Evolutionary conservation across 2,329 filamentous ascomycete genomes (phyloP).

Genomic region (Blastomyces percursus): DNA sequence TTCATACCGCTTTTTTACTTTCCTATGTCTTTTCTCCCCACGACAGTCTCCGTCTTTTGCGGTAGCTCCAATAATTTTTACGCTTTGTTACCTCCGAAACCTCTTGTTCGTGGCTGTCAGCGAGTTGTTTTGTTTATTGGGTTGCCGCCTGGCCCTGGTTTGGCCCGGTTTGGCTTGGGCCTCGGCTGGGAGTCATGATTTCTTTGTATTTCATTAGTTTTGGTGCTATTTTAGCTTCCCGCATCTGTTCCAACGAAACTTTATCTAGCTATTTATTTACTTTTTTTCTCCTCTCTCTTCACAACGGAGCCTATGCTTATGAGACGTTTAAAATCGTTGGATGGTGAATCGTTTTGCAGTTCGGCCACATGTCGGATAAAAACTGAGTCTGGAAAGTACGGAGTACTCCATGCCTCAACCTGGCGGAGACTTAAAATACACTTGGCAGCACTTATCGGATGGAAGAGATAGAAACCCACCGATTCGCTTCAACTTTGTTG

Average conservation of each 20-base stretch:
- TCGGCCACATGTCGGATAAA: not conserved
- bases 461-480: too few species aligned
- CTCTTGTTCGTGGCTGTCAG: not conserved
- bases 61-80: not conserved
- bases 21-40: not conserved
- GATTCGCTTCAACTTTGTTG: too few species aligned
- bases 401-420: not conserved
- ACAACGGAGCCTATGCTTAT: not conserved
- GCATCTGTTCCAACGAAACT: not conserved
- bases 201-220: not conserved
- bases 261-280: not conserved
- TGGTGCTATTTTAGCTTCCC: not conserved
- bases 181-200: not conserved
- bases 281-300: too few species aligned
- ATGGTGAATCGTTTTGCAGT: not conserved
- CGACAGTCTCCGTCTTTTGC: not conserved
- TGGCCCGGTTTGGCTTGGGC: not conserved
- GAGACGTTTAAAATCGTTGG: not conserved
- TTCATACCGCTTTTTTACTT: not conserved
- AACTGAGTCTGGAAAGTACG: not conserved
- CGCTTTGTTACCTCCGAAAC: not conserved
- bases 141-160: not conserved
- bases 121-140: not conserved
- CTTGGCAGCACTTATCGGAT: too few species aligned
- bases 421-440: too few species aligned